Evolutionary conservation across 345 rosid genomes (phyloP), one percentile per base, ranked within the genome.

Genomic region (Citrus reticulata): DNA sequence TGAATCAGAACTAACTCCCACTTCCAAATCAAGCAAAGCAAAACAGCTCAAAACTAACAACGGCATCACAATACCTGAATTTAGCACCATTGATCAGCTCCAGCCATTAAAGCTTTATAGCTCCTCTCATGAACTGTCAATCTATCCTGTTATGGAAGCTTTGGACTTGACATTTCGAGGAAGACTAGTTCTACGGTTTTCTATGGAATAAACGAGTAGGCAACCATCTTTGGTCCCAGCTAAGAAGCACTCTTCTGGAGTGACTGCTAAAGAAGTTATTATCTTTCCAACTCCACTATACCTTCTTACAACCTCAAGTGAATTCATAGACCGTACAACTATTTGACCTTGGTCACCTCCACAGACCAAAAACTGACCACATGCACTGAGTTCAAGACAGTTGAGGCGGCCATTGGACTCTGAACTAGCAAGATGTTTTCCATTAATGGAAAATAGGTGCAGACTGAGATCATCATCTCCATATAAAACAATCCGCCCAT

Each of bases 341-440:
- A 95, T 84, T 80, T 91, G 98, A 76, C 99, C 97, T 84, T 95
- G 99, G 92, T 95, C 99, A 74, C 98, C 97, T 0, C 95, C 97
- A 77, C 93, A 93, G 74, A 92, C 96, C 87, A 95, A 88, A 83
- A 92, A 93, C 82, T 92, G 93, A 63, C 97, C 99, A 37, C 99
- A 95, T 13, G 75, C 82, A 73, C 97, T 92, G 79, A 95, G 94
- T 84, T 92, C 97, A 76, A 92, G 86, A 85, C 97, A 92, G 85
- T 92, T 92, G 78, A 95, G 97, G 58, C 96, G 91, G 64, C 99
- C 98, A 25, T 90, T 93, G 80, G 98, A 95, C 87, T 95, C 98
- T 10, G 92, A 90, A 81, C 90, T 84, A 17, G 98, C 97, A 17
- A 95, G 93, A 85, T 89, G 96, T 81, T 95, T 95, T 20, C 99